phyloP scores from a whole-genome alignment of 2,329 filamentous ascomycete genomes.

The Diplodia scrobiculata region DNA sequence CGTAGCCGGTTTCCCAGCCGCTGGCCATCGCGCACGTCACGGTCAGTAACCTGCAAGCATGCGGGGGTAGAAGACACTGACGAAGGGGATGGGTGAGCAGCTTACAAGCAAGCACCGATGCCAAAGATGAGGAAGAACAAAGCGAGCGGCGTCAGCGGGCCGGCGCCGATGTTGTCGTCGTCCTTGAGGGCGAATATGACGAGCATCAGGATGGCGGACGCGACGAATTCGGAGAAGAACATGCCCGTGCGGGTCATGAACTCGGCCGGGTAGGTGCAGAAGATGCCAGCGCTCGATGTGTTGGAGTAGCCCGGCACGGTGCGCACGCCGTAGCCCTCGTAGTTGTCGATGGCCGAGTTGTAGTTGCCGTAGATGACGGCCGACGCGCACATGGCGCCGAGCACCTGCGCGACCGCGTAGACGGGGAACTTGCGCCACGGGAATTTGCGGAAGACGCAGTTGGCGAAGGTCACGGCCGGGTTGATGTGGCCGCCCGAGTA shows the following conservation, averaged over 20 bases:
- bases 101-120: conserved; percentile 63
- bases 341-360: conserved; percentile 49
- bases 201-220: conserved; percentile 67
- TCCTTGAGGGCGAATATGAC: conserved; percentile 69
- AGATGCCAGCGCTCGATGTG: conserved; percentile 65
- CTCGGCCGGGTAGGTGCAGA: conserved; percentile 67
- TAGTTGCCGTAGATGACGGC: conserved; percentile 52
- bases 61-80: too few relatives aligned
- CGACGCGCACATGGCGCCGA: conserved; percentile 56
- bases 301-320: conserved; percentile 43
- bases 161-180: conserved; percentile 46
- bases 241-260: conserved; percentile 67
- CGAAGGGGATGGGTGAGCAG: not conserved
- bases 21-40: not conserved
- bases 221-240: conserved; percentile 71
- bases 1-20: conserved; percentile 64
- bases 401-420: conserved; percentile 57
- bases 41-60: not conserved
- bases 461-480: conserved; percentile 58
- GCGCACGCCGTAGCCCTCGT: conserved; percentile 54
- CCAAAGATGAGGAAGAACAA: conserved; percentile 70
- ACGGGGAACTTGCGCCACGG: conserved; percentile 55
- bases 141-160: conserved; percentile 55
- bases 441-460: conserved; percentile 59
- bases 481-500: conserved; percentile 64